Evolutionary conservation across 2,329 filamentous ascomycete genomes (phyloP), one percentile per base, ranked within the genome.

Genomic region (Cercospora sp.): DNA sequence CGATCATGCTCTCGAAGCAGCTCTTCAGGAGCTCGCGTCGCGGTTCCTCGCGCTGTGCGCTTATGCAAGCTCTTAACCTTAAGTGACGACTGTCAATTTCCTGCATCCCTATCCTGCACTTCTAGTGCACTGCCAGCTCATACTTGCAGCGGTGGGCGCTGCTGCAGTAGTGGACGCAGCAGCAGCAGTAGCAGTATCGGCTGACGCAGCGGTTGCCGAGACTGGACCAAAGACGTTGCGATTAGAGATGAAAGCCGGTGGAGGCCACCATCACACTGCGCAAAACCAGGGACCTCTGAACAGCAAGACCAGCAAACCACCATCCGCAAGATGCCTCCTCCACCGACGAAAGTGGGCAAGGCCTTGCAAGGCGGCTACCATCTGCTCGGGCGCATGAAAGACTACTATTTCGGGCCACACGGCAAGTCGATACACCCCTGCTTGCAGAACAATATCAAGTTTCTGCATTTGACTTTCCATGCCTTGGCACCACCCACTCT

Each of bases 391-490:
- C 58, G 64, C 20, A 13, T 69, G 48, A 68, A 64, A 57, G 64
- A 67, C 40, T 63, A 65, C 62, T 68, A 65, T 63, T 71, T 63
- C 40, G 65, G 67, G 42, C 63, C 59, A 59, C 68, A 68, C 63
- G 65, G 69, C 68, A 62, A 40, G 64, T 60, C 28, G 18, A 36
- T 30, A 36, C n/a, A 55, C 31, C 42, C 30, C 45, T 51, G 45
- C 42, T 16, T 53, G 23, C 26, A 64, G 33, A 61, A 67, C 55
- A 66, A 65, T 64, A 57, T 60, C 33, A 67, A 53, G 30, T 57
- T 55, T 26, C 45, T 53, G 61, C 61, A 18, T 57, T 31, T 23
- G 28, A 64, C n/a, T 28, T 53, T 31, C 61, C 36, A n/a, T 63
- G 60, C 40, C 60, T 63, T 51, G 60, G 60, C 60, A 61, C 36